These are phyloP conservation scores for Candida tibetensis DNA, from an alignment of 805 yeast genomes.

Conservation along the genomic window DNA sequence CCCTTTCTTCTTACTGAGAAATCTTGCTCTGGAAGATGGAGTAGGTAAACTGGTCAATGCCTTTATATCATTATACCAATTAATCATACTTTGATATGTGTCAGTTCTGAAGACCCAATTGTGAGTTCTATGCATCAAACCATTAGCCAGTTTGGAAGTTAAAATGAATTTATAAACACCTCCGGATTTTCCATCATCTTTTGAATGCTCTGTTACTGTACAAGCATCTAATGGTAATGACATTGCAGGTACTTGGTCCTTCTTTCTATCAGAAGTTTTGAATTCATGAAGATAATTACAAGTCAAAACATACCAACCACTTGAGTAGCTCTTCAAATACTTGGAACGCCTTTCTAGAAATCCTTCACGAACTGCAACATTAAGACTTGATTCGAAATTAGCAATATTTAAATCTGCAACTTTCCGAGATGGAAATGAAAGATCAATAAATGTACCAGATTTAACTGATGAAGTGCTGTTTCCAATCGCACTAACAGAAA, in stretches of 20 bases:
- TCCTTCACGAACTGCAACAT: constrained; percentile 67
- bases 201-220: constrained; percentile 77
- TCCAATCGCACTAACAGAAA: constrained; percentile 26
- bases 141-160: constrained; percentile 66
- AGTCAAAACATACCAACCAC: constrained; percentile 89
- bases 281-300: constrained; percentile 88
- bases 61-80: constrained; percentile 81
- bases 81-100: constrained; percentile 71
- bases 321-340: constrained; percentile 84
- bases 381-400: constrained; percentile 65
- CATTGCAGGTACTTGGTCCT: constrained; percentile 79
- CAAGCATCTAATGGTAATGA: constrained; percentile 78
- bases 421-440: constrained; percentile 36
- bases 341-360: constrained; percentile 86
- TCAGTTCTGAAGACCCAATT: constrained; percentile 96
- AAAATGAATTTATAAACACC: constrained; percentile 74
- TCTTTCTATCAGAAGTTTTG: constrained; percentile 75
- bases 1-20: constrained; percentile 23
- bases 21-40: constrained; percentile 56
- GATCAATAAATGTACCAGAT: constrained; percentile 40
- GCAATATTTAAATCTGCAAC: constrained; percentile 58
- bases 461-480: constrained; percentile 24
- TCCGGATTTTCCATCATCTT: constrained; percentile 58
- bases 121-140: constrained; percentile 75
- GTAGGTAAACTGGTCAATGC: constrained; percentile 59